Evolutionary conservation across 129 eudicot species (phyloP).

Genomic region (Artemisia argyi): DNA sequence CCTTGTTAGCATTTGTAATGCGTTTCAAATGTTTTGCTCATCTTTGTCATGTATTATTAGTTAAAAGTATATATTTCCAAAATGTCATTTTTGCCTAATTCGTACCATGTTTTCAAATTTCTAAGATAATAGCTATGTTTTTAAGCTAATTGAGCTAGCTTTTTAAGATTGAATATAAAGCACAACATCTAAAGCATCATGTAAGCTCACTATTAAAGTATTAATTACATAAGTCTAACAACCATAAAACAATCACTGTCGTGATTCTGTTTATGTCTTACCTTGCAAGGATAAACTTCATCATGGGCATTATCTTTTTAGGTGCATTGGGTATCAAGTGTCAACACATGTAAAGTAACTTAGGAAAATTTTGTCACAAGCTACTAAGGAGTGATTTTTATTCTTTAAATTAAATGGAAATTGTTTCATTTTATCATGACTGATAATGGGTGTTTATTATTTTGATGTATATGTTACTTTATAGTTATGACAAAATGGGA

Average conservation of each 20-base stretch:
- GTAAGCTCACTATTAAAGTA: background rate
- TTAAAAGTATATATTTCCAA: background rate
- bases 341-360: slow-evolving; percentile 20
- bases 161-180: background rate
- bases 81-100: background rate
- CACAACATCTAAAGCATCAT: slow-evolving; percentile 6
- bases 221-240: slow-evolving; percentile 1
- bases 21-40: too few species aligned
- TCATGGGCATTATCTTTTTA: slow-evolving; percentile 23
- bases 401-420: background rate
- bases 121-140: too few species aligned
- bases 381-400: background rate
- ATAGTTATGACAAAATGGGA: too few species aligned
- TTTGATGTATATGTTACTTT: too few species aligned
- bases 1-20: too few species aligned
- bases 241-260: slow-evolving; percentile 23
- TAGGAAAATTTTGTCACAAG: slow-evolving; percentile 22
- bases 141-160: background rate
- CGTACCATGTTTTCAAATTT: too few species aligned
- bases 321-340: slow-evolving; percentile 18
- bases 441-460: too few species aligned
- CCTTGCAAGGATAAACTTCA: slow-evolving; percentile 28
- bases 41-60: too few species aligned
- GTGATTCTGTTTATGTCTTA: slow-evolving; percentile 19
- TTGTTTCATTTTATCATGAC: background rate